These are phyloP conservation scores for Metroxylon sagu DNA, from an alignment of 176 grass and related monocot genomes.

Conservation along the genomic window DNA sequence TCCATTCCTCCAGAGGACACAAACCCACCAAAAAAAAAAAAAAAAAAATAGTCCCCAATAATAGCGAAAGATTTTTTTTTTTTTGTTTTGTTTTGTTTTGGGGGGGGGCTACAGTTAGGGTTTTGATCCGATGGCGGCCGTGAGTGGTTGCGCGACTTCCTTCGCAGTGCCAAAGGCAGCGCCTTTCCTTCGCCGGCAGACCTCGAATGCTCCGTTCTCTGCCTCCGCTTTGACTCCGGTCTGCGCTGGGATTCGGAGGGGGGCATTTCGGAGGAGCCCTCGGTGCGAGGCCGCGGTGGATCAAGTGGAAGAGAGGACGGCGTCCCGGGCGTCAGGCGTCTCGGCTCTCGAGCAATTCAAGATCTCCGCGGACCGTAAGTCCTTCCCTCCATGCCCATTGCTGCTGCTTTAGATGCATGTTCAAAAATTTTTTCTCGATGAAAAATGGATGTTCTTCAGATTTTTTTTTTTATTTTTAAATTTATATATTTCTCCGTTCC, in stretches of 20 bases:
- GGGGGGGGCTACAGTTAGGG: not conserved
- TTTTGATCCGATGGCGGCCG: conserved; percentile 51
- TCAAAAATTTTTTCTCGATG: not conserved
- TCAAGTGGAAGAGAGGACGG: conserved; percentile 17
- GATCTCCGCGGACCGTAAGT: conserved; percentile 94
- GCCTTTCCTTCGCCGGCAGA: conserved; percentile 9
- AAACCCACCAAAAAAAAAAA: not conserved
- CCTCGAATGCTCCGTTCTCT: not conserved
- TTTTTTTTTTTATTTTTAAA: too few species aligned
- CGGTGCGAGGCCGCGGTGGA: conserved; percentile 62
- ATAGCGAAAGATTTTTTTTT: too few species aligned
- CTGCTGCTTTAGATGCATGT: not conserved
- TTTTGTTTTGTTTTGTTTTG: too few species aligned
- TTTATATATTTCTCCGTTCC: too few species aligned
- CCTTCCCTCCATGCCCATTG: not conserved
- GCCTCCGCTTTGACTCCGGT: conserved; percentile 4
- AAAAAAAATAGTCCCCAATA: not conserved
- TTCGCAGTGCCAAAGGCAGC: conserved; percentile 20
- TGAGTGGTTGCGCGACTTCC: conserved; percentile 31
- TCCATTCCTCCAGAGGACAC: not conserved
- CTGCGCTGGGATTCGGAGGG: not conserved
- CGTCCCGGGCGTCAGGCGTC: conserved; percentile 42
- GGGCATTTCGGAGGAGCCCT: conserved; percentile 27
- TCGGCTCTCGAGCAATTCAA: conserved; percentile 92
- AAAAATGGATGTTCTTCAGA: too few species aligned